Evolutionary conservation across 208 protist species (phyloP).

Genomic region (Herpetomonas samuelpessoai): DNA sequence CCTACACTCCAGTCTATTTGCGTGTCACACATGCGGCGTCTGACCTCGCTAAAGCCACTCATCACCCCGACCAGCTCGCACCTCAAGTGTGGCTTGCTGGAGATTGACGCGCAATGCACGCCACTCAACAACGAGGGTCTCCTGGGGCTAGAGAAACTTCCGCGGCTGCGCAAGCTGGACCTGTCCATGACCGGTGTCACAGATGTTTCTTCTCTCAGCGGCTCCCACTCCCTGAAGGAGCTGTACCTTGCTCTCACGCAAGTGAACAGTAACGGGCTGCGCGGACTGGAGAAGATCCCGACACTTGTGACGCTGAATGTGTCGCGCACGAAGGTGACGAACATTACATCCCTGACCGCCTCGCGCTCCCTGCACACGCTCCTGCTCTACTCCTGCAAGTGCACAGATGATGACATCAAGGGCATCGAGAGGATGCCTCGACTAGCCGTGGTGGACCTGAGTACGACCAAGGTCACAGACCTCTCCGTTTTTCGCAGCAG

Average conservation of each 20-base stretch:
- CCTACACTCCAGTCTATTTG: conserved; percentile 38
- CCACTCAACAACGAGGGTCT: conserved; percentile 32
- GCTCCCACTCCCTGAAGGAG: conserved; percentile 34
- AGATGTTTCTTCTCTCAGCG: conserved; percentile 35
- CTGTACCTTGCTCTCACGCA: conserved; percentile 35
- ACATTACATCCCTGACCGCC: conserved; percentile 18
- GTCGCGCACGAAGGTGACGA: conserved; percentile 42
- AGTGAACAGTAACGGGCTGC: conserved; percentile 34
- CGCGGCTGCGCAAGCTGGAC: conserved; percentile 36
- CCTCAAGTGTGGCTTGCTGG: conserved; percentile 31
- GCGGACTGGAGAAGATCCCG: conserved; percentile 37
- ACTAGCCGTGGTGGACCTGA: conserved; percentile 36
- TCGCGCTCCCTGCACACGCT: conserved; percentile 39
- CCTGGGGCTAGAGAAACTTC: conserved; percentile 29
- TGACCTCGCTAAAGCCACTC: conserved; percentile 41
- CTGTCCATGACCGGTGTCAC: conserved; percentile 56
- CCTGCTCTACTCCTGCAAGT: conserved; percentile 34
- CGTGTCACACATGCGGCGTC: conserved; percentile 43
- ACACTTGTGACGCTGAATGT: conserved; percentile 35
- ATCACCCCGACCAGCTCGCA: conserved; percentile 28
- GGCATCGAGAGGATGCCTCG: conserved; percentile 40
- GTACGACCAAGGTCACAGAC: conserved; percentile 52
- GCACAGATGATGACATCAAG: conserved; percentile 30
- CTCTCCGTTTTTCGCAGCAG: conserved; percentile 48
- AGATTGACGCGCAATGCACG: conserved; percentile 69